phyloP scores from a whole-genome alignment of 164 flowering plant genomes.

The Macadamia tetraphylla region DNA sequence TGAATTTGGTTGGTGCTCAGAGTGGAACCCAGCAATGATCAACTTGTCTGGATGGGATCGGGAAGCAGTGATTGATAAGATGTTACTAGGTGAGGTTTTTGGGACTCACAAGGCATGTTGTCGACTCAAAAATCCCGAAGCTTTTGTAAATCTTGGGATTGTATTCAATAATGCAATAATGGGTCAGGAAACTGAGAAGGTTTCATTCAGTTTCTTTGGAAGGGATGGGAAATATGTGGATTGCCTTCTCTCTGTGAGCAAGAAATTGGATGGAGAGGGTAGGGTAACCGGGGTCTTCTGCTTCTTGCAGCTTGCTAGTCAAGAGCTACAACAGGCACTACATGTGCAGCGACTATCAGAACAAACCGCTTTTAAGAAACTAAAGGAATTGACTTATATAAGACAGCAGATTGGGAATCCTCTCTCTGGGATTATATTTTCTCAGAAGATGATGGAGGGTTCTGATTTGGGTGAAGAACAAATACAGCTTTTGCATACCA shows the following conservation, averaged over 20 bases:
- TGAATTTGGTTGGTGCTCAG: conserved; percentile 96
- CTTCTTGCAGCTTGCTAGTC: conserved; percentile 93
- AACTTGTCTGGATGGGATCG: conserved; percentile 69
- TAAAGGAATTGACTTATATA: conserved; percentile 67
- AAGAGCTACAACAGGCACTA: conserved; percentile 89
- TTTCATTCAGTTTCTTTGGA: conserved; percentile 68
- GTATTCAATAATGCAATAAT: conserved; percentile 72
- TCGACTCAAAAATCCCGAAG: conserved; percentile 78
- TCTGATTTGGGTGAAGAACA: conserved; percentile 76
- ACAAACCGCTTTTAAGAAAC: conserved; percentile 72
- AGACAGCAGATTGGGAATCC: conserved; percentile 84
- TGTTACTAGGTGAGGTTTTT: conserved; percentile 91
- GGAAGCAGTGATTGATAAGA: conserved; percentile 72
- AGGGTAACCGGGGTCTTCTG: conserved; percentile 84
- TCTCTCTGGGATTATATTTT: conserved; percentile 77
- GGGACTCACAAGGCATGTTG: conserved; percentile 70
- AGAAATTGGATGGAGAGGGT: conserved; percentile 72
- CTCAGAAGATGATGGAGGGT: conserved; percentile 70
- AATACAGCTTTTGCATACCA: conserved; percentile 53
- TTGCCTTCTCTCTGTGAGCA: conserved; percentile 76
- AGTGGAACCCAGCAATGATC: conserved; percentile 92
- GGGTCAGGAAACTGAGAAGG: conserved; percentile 72
- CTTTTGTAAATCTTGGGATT: conserved; percentile 73
- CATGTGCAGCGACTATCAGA: conserved; percentile 78
- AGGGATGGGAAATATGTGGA: conserved; percentile 73